Evolutionary conservation across 805 yeast species (phyloP).

Genomic region (Jamesozyma spencerorum): DNA sequence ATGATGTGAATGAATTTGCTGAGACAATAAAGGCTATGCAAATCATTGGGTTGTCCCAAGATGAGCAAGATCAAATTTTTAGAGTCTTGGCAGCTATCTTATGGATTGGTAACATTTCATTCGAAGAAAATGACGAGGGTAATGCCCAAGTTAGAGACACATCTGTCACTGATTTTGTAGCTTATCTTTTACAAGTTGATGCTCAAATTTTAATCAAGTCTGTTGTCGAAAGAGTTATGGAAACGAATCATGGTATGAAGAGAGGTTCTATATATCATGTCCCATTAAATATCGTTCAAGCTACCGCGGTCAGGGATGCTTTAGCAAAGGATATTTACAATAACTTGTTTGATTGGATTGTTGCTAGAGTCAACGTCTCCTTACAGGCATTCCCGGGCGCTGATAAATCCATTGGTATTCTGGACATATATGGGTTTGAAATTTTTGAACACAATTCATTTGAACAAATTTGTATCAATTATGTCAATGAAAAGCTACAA

Average conservation of each 20-base stretch:
- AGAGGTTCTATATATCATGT: conserved; percentile 92
- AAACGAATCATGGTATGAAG: conserved; percentile 80
- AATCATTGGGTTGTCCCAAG: conserved; percentile 70
- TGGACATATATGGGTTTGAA: conserved; percentile 94
- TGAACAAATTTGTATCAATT: conserved; percentile 91
- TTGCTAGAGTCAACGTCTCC: conserved; percentile 77
- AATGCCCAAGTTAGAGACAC: conserved; percentile 74
- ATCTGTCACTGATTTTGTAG: conserved; percentile 90
- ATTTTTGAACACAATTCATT: conserved; percentile 91
- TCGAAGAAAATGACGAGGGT: conserved; percentile 79
- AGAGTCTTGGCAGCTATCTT: conserved; percentile 72
- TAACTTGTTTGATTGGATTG: conserved; percentile 94
- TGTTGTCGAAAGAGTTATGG: conserved; percentile 72
- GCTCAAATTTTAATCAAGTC: conserved; percentile 56
- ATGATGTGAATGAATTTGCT: conserved; percentile 68
- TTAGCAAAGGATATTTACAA: conserved; percentile 89
- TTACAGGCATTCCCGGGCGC: conserved; percentile 46
- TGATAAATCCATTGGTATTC: conserved; percentile 75
- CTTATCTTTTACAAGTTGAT: conserved; percentile 78
- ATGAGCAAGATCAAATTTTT: conserved; percentile 86
- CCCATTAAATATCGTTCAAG: conserved; percentile 85
- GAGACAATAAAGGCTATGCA: conserved; percentile 84
- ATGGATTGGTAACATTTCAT: conserved; percentile 92
- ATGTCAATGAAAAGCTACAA: conserved; percentile 91
- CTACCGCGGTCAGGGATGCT: conserved; percentile 91